phyloP scores from a whole-genome alignment of 176 grass and related monocot species.

The Triticum monococcum region DNA sequence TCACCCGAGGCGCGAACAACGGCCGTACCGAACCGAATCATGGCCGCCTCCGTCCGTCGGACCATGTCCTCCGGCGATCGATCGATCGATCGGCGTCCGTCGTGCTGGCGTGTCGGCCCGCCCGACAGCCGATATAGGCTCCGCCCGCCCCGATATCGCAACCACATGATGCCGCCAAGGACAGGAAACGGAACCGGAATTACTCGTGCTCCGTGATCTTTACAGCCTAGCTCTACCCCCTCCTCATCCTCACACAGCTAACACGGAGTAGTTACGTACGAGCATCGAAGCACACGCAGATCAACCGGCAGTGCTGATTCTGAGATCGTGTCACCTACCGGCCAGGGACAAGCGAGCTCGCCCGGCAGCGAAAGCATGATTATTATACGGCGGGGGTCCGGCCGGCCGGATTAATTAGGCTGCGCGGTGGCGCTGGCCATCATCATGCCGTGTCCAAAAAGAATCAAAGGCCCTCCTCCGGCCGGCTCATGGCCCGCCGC shows the following conservation, averaged over 20 bases:
- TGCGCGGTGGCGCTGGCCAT: constrained; percentile 43
- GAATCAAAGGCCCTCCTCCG: constrained; percentile 15
- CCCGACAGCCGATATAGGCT: background rate
- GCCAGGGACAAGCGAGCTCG: background rate
- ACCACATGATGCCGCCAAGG: background rate
- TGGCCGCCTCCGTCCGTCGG: background rate
- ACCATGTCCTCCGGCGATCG: background rate
- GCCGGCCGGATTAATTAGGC: constrained; percentile 23
- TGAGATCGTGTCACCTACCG: constrained; percentile 47
- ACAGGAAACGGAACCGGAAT: background rate
- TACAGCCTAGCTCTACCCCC: background rate
- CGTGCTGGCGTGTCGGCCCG: constrained; percentile 7
- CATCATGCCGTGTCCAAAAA: constrained; percentile 70
- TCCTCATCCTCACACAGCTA: background rate
- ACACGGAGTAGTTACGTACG: background rate
- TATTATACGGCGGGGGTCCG: constrained; percentile 7
- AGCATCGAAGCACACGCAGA: background rate
- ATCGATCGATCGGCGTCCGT: background rate
- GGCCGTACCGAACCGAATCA: constrained; percentile 15
- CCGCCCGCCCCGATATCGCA: background rate
- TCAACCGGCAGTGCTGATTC: constrained; percentile 36
- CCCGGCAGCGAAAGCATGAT: constrained; percentile 17
- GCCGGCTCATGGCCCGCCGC: constrained; percentile 2
- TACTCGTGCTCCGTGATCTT: constrained; percentile 19
- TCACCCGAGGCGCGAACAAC: background rate